phyloP scores from a whole-genome alignment of 768 basidiomycete genomes.

The Leccinum disarticulatum region DNA sequence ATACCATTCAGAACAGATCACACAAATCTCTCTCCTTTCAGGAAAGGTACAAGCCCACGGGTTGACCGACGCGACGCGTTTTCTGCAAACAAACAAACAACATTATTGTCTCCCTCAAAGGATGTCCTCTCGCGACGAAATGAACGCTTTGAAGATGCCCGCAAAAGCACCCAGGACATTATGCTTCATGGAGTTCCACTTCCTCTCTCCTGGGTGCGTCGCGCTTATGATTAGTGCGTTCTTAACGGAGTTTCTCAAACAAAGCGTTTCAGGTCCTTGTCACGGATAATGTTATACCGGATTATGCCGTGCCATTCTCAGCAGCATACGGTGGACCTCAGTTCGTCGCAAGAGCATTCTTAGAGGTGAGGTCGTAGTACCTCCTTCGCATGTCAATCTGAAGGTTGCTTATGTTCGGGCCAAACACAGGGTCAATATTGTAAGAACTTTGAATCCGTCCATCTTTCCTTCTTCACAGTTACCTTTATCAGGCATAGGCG shows the following conservation, averaged over 20 bases:
- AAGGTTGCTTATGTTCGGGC: not conserved
- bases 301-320: slow-evolving; percentile 29
- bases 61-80: slow-evolving; percentile 25
- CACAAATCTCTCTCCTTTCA: slow-evolving; percentile 18
- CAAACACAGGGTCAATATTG: slow-evolving; percentile 26
- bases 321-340: slow-evolving; percentile 28
- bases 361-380: slow-evolving; percentile 18
- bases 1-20: slow-evolving; percentile 10
- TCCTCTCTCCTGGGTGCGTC: slow-evolving; percentile 29
- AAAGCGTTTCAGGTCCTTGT: slow-evolving; percentile 21
- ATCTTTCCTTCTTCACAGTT: not conserved
- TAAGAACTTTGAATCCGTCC: slow-evolving; percentile 10
- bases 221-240: no score
- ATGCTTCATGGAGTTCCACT: slow-evolving; percentile 23
- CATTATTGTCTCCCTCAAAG: not conserved
- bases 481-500: slow-evolving; percentile 23
- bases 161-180: slow-evolving; percentile 14
- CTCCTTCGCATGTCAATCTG: not conserved
- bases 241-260: not conserved
- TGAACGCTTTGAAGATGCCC: slow-evolving; percentile 1
- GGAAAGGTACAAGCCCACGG: slow-evolving; percentile 13
- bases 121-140: slow-evolving; percentile 1
- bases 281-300: slow-evolving; percentile 28
- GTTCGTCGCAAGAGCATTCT: slow-evolving; percentile 27
- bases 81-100: slow-evolving; percentile 2